These are phyloP conservation scores for Cryptosporidium felis DNA, from an alignment of 169 alveolate species.

Conservation along the genomic window DNA sequence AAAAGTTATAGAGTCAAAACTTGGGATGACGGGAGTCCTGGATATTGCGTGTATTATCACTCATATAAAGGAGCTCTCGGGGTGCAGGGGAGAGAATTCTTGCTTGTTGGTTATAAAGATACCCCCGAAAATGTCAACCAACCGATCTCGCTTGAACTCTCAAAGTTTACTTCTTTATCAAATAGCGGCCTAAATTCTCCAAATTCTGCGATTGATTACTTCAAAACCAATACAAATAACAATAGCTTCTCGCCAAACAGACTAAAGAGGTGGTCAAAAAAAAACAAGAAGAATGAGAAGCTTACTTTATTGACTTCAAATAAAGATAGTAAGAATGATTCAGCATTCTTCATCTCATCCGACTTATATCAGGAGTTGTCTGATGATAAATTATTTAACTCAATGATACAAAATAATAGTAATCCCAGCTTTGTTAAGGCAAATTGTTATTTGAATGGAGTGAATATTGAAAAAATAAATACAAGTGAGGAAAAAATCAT, in stretches of 20 bases:
- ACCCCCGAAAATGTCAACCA: neutral
- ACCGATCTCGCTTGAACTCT: neutral
- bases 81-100: conserved; percentile 54
- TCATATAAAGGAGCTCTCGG: conserved; percentile 62
- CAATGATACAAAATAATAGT: conserved; percentile 1
- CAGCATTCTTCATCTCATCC: conserved; percentile 50
- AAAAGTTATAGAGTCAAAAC: conserved; percentile 58
- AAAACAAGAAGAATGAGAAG: neutral
- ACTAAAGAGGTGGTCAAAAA: conserved; percentile 6
- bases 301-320: neutral
- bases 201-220: neutral
- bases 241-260: conserved; percentile 29
- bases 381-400: conserved; percentile 8
- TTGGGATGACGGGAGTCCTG: conserved; percentile 57
- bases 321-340: neutral
- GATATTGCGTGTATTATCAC: conserved; percentile 63
- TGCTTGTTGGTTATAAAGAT: conserved; percentile 48
- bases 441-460: conserved; percentile 54
- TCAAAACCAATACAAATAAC: neutral
- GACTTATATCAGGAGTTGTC: conserved; percentile 11
- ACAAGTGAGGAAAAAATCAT: neutral
- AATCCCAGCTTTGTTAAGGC: conserved; percentile 28
- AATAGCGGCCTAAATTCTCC: conserved; percentile 22
- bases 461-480: conserved; percentile 13
- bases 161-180: conserved; percentile 1